Evolutionary conservation across 805 yeast species (phyloP), one percentile per base, ranked within the genome.

Genomic region (Ogataea paradorogensis): DNA sequence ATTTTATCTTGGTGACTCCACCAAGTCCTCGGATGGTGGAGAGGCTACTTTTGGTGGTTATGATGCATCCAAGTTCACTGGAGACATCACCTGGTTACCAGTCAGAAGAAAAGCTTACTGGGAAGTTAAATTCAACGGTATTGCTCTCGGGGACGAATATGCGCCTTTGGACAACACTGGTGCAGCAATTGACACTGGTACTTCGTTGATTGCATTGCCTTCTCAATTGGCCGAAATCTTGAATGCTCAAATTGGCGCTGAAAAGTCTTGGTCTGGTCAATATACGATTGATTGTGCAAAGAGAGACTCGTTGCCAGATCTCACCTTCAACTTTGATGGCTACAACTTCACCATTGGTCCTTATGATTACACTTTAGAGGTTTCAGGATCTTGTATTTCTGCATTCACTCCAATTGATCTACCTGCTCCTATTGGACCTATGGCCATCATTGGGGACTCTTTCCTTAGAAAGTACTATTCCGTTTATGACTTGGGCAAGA

Each of bases 91-190:
- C 38, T 89, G 95, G 89, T 77, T 93, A 67, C 99, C 99, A 44
- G 95, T 93, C 47, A 88, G 99, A 74, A 87, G 99, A 77, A 89
- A 90, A 81, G 99, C 98, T 24, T 93, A 93, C 78, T 93, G 99
- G 99, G 99, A 93, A 74, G 99, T 93, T 45, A 78, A 83, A 54
- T 84, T 93, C 53, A 88, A 88, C 55, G 90, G 95, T 54, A 73
- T 93, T 62, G 86, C 90, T 30, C 75, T 93, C 48, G 99, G 99
- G 58, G 85, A 84, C 52, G 95, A 93, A 69, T 85, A 76, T 59
- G 96, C 98, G 35, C 78, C 74, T 54, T 78, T 93, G 58, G 77
- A 74, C 52, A 71, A 70, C 58, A 82, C 89, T 47, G 99, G 99
- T 64, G 99, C 97, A 57, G 96, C 96, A 46, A 89, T 93, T 61